Conservation (phyloP, 345 rosid species). For the Viola odorata region DNA sequence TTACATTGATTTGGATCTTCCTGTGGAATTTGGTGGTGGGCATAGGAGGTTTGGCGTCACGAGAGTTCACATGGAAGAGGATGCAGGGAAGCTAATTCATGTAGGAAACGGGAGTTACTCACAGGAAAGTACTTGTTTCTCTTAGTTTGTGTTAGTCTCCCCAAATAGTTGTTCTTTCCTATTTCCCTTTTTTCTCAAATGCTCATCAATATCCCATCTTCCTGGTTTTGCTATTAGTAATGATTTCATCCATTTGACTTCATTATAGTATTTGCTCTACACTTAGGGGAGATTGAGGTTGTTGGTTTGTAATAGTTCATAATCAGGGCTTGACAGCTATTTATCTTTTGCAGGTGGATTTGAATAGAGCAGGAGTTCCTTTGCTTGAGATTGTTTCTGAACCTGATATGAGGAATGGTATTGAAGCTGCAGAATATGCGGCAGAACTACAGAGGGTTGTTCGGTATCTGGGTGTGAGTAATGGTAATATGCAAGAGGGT, state of each 20-base stretch:
- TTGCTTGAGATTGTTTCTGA: slow-evolving; percentile 96
- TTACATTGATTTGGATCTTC: slow-evolving; percentile 74
- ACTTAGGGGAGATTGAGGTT: background rate
- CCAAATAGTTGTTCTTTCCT: background rate
- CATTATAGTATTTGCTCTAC: background rate
- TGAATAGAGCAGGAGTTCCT: slow-evolving; percentile 97
- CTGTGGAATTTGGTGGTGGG: slow-evolving; percentile 86
- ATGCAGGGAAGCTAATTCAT: slow-evolving; percentile 90
- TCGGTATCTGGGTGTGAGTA: slow-evolving; percentile 71
- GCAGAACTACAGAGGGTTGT: slow-evolving; percentile 82
- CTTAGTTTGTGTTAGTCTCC: slow-evolving; percentile 12
- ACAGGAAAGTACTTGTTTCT: slow-evolving; percentile 41
- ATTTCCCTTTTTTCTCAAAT: background rate
- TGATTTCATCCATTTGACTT: background rate
- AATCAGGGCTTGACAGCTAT: slow-evolving; percentile 7
- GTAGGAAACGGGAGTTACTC: slow-evolving; percentile 66
- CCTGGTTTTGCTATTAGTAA: background rate
- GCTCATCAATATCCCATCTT: slow-evolving; percentile 1
- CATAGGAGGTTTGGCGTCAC: slow-evolving; percentile 86
- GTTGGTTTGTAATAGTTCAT: background rate
- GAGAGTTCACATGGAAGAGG: slow-evolving; percentile 98
- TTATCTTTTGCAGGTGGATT: slow-evolving; percentile 56
- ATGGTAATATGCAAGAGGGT: slow-evolving; percentile 97
- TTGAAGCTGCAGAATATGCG: slow-evolving; percentile 84
- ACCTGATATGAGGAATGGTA: slow-evolving; percentile 92